phyloP scores from a whole-genome alignment of 768 basidiomycete genomes.

The Lyophyllum semitale region DNA sequence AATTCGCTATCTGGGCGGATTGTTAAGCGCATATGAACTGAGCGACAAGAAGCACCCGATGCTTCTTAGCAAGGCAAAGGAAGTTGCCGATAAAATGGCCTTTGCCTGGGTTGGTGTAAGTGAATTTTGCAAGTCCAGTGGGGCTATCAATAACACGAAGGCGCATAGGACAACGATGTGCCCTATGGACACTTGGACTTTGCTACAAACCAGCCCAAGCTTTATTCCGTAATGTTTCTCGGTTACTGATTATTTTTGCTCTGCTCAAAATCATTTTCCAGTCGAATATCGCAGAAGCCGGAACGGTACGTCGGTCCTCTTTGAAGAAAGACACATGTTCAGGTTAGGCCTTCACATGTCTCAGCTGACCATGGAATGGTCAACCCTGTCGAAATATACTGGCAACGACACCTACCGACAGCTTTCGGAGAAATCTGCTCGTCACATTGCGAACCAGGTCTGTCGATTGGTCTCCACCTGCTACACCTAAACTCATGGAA shows the following conservation, averaged over 20 bases:
- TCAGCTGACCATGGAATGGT: slow-evolving; percentile 64
- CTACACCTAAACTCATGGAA: not conserved
- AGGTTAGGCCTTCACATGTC: not conserved
- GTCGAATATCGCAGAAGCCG: slow-evolving; percentile 59
- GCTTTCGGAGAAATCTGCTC: slow-evolving; percentile 51
- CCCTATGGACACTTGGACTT: slow-evolving; percentile 46
- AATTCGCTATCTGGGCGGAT: slow-evolving; percentile 70
- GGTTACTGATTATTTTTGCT: not conserved
- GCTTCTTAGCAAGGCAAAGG: slow-evolving; percentile 61
- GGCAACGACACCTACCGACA: slow-evolving; percentile 60
- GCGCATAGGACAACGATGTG: slow-evolving; percentile 36
- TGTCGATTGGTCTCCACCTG: slow-evolving; percentile 11
- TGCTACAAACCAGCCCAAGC: slow-evolving; percentile 32
- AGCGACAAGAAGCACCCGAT: slow-evolving; percentile 50
- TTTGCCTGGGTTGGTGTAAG: slow-evolving; percentile 62
- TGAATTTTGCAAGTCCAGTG: not conserved
- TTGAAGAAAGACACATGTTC: not conserved
- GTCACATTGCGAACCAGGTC: slow-evolving; percentile 49
- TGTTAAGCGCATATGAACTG: slow-evolving; percentile 71
- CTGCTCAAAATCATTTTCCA: slow-evolving; percentile 12
- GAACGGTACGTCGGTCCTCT: slow-evolving; percentile 36
- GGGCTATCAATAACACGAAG: not conserved
- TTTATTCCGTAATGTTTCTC: not conserved
- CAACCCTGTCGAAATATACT: slow-evolving; percentile 54
- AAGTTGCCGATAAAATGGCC: slow-evolving; percentile 63